Evolutionary conservation across 179 eudicot species (phyloP).

Genomic region (Monotropa hypopitys): DNA sequence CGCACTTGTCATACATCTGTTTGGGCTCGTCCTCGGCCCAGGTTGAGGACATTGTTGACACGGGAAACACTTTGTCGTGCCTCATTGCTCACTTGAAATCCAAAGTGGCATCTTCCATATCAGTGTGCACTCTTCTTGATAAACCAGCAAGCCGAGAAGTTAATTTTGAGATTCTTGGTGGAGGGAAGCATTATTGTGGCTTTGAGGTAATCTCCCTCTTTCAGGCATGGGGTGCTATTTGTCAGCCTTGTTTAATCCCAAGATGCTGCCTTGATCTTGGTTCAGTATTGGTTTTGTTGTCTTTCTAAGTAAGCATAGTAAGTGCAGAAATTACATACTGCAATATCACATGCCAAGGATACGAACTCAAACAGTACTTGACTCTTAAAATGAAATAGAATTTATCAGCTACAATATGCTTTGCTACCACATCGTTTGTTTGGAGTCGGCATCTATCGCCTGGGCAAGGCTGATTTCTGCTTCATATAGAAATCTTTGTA

Average conservation of each 20-base stretch:
- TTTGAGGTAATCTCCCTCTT: conserved; percentile 44
- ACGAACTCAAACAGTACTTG: neutral
- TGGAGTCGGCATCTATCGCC: neutral
- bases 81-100: conserved; percentile 49
- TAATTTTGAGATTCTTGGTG: conserved; percentile 47
- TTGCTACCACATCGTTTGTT: neutral
- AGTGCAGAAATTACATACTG: neutral
- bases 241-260: neutral
- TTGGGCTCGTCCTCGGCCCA: conserved; percentile 8
- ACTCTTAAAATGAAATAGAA: neutral
- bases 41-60: conserved; percentile 96
- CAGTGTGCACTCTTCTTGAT: conserved; percentile 80
- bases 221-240: too few relatives aligned
- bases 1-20: neutral
- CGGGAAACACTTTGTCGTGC: conserved; percentile 52
- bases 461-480: neutral
- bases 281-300: neutral
- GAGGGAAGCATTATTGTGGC: conserved; percentile 67
- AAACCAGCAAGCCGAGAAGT: conserved; percentile 60
- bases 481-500: neutral
- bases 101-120: conserved; percentile 66
- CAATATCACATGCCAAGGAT: neutral
- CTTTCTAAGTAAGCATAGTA: neutral
- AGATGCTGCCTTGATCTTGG: neutral
- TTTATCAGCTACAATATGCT: neutral